phyloP scores from a whole-genome alignment of 148 eudicot species.

The Polygonum maritimum region DNA sequence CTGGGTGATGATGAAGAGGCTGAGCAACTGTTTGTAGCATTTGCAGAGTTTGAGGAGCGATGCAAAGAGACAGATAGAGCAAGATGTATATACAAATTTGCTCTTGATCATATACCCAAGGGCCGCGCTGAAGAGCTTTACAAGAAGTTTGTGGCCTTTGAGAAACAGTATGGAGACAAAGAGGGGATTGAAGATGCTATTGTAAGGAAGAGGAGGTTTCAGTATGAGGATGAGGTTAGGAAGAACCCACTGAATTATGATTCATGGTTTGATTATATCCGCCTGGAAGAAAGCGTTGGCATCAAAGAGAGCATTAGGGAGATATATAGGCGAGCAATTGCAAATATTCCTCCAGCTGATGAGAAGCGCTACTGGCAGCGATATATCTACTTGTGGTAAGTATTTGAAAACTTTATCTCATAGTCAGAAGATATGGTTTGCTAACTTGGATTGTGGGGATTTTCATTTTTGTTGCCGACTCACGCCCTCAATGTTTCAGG shows the following conservation, averaged over 20 bases:
- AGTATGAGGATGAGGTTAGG: slow-evolving; percentile 78
- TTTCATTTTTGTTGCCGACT: neutral
- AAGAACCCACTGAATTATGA: slow-evolving; percentile 89
- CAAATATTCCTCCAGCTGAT: slow-evolving; percentile 79
- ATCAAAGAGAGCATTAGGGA: slow-evolving; percentile 58
- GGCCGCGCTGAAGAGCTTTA: slow-evolving; percentile 89
- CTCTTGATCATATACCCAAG: slow-evolving; percentile 85
- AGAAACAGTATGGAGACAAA: slow-evolving; percentile 86
- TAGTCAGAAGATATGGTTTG: neutral
- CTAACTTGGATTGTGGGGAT: neutral
- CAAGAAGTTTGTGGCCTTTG: slow-evolving; percentile 88
- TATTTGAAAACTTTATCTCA: neutral
- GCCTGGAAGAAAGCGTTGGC: slow-evolving; percentile 78
- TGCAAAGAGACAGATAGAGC: slow-evolving; percentile 87
- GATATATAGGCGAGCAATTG: slow-evolving; percentile 82
- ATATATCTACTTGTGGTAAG: slow-evolving; percentile 87
- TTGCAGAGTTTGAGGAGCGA: slow-evolving; percentile 84
- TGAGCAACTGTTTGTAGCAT: slow-evolving; percentile 72
- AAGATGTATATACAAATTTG: slow-evolving; percentile 80
- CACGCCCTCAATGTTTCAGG: slow-evolving; percentile 25
- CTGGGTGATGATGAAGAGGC: slow-evolving; percentile 89
- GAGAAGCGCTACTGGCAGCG: slow-evolving; percentile 99
- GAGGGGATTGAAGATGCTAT: slow-evolving; percentile 96
- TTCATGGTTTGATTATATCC: slow-evolving; percentile 82
- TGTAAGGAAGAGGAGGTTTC: slow-evolving; percentile 91